Base-by-base conservation (phyloP, 495 filamentous ascomycete species). In the Tuber aestivum region DNA sequence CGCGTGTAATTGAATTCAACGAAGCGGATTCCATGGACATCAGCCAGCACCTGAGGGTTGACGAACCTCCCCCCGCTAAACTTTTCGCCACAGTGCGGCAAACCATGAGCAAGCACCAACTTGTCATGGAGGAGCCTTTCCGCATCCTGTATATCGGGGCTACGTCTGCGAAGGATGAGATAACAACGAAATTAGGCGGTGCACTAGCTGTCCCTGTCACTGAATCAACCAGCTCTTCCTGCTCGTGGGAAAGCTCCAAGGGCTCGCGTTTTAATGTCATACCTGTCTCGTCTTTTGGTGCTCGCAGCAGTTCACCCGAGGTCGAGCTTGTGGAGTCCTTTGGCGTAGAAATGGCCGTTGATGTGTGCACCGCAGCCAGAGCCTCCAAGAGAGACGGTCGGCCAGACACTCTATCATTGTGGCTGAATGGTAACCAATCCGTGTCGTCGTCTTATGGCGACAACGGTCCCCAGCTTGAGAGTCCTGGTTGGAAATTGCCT, bases 111-210 rank as follows among this genome's bases (percentile, higher is more conserved):
- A 89, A 88, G 71, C 85, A 87, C 50, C 86, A 87, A 45, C 86
- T 94, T 21, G 87, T 87, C 61, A 87, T 90, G 48, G 85, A 89
- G 35, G 90, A 90, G 76, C 90, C 92, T 8, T 90, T 92, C 71
- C 87, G 90, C 41, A 86, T 94, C 38, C 85, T 94, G 6, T 94
- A 93, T 74, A 84, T 92, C 40, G 92, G 92, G 23, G 88, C 87
- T 71, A 80, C 89, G 0, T 87, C 87, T 9, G 89, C 87, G 38
- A 89, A 90, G 74, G 88, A 90, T 73, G 88, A 89, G 44, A 92
- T 94, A 75, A 86, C 93, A n/a, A 88, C 91, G 81, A 94, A 94
- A 83, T 86, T 94, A 70, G 91, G 89, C 27, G 89, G 89, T 76
- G 91, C 92, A 69, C 79, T 90, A 70, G 82, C 82, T 48, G 87